phyloP scores from a whole-genome alignment of 345 rosid species.

The Gossypium raimondii region DNA sequence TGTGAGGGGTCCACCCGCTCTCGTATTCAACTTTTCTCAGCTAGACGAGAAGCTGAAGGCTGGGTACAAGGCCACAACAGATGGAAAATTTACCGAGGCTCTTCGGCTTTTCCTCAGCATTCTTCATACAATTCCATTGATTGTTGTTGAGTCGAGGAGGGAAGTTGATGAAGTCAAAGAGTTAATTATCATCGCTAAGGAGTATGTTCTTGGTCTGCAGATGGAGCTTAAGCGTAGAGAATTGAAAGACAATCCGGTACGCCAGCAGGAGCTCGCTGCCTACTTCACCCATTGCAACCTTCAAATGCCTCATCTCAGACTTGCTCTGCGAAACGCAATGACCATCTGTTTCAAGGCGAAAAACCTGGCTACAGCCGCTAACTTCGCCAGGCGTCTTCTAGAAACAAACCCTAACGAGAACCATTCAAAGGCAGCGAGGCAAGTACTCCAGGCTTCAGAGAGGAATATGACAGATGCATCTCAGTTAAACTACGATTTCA shows the following conservation, averaged over 20 bases:
- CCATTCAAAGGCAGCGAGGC: constrained; percentile 78
- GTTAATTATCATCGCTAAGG: constrained; percentile 66
- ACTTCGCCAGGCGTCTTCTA: constrained; percentile 73
- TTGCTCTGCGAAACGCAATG: constrained; percentile 79
- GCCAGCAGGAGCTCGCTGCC: constrained; percentile 97
- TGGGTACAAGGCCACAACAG: constrained; percentile 84
- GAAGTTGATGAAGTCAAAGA: constrained; percentile 98
- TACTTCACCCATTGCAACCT: constrained; percentile 95
- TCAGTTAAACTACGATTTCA: constrained; percentile 76
- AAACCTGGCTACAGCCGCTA: constrained; percentile 73
- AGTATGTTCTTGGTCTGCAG: constrained; percentile 77
- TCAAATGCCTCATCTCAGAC: constrained; percentile 76
- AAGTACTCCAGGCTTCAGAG: constrained; percentile 75
- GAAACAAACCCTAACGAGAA: constrained; percentile 81
- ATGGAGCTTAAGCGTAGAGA: constrained; percentile 90
- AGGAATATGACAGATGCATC: constrained; percentile 64
- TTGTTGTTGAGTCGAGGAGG: constrained; percentile 90
- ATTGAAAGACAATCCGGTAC: constrained; percentile 52
- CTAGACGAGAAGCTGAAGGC: constrained; percentile 86
- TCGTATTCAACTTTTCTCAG: constrained; percentile 71
- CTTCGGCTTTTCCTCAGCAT: constrained; percentile 67
- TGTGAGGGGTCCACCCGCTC: constrained; percentile 84
- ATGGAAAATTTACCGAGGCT: constrained; percentile 73
- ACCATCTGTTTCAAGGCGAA: constrained; percentile 68
- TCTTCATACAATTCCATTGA: constrained; percentile 87